Evolutionary conservation across 257 asterid genomes (phyloP).

Genomic region (Nicotiana paniculata): DNA sequence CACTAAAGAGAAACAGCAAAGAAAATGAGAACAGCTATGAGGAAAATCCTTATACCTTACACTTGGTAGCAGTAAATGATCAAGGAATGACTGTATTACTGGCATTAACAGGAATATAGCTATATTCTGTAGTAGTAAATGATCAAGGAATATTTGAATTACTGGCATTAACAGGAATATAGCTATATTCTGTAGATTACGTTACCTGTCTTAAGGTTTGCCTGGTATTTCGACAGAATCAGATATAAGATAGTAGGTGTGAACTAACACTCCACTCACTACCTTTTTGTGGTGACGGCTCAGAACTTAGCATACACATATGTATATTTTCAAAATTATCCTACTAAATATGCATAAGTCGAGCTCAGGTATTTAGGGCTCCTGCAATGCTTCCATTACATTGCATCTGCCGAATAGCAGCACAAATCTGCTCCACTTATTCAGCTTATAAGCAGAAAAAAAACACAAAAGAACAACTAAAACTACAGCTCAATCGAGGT

Average conservation of each 20-base stretch:
- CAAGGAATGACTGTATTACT: background rate
- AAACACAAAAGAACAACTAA: background rate
- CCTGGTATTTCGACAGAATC: background rate
- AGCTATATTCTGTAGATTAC: background rate
- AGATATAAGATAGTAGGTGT: background rate
- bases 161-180: background rate
- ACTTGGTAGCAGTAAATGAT: background rate
- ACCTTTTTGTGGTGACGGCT: background rate
- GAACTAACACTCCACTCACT: background rate
- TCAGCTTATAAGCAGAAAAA: background rate
- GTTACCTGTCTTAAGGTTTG: background rate
- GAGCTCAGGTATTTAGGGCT: background rate
- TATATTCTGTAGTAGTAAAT: background rate
- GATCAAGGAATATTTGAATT: background rate
- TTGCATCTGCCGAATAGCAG: background rate
- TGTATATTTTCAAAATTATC: background rate
- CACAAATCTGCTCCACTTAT: background rate
- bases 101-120: background rate
- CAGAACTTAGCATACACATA: background rate
- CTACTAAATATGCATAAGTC: background rate
- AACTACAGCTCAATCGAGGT: background rate
- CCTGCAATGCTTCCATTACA: background rate
- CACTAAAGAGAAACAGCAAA: background rate
- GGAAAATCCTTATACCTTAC: background rate
- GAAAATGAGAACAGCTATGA: background rate